These are phyloP conservation scores for Teunomyces gatunensis DNA, from an alignment of 805 yeast species.

Conservation along the genomic window DNA sequence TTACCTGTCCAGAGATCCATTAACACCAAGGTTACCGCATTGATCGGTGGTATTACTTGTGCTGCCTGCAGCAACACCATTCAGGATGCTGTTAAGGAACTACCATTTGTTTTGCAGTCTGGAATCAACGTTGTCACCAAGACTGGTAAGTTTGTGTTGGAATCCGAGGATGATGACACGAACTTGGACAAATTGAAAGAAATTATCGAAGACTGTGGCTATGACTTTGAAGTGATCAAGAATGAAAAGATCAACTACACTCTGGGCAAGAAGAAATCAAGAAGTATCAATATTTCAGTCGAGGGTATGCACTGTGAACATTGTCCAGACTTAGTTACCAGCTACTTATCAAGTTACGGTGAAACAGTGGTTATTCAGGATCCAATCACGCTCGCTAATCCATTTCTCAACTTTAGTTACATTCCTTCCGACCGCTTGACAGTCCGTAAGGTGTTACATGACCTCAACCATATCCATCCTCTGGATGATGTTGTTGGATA, in stretches of 20 bases:
- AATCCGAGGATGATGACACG: slow-evolving; percentile 26
- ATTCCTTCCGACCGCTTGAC: slow-evolving; percentile 53
- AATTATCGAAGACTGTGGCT: slow-evolving; percentile 65
- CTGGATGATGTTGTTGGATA: slow-evolving; percentile 16
- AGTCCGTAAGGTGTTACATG: slow-evolving; percentile 52
- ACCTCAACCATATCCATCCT: slow-evolving; percentile 45
- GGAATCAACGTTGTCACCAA: slow-evolving; percentile 60
- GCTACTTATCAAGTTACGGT: slow-evolving; percentile 51
- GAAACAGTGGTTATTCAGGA: slow-evolving; percentile 55
- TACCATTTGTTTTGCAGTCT: slow-evolving; percentile 53
- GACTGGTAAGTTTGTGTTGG: slow-evolving; percentile 59
- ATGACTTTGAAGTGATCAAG: slow-evolving; percentile 51
- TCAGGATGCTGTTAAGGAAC: slow-evolving; percentile 39
- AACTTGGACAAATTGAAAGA: slow-evolving; percentile 43
- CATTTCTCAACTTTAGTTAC: slow-evolving; percentile 63
- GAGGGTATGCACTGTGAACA: slow-evolving; percentile 69
- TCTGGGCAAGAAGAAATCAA: slow-evolving; percentile 46
- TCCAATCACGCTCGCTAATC: slow-evolving; percentile 52
- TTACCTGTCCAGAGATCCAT: slow-evolving; percentile 53
- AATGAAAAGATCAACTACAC: slow-evolving; percentile 45
- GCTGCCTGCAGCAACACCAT: slow-evolving; percentile 67
- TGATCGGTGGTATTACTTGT: slow-evolving; percentile 74
- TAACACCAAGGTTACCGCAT: slow-evolving; percentile 53
- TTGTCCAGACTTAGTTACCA: slow-evolving; percentile 59
- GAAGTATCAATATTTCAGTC: slow-evolving; percentile 56